phyloP scores from a whole-genome alignment of 257 asterid species.

The Fraxinus americana region DNA sequence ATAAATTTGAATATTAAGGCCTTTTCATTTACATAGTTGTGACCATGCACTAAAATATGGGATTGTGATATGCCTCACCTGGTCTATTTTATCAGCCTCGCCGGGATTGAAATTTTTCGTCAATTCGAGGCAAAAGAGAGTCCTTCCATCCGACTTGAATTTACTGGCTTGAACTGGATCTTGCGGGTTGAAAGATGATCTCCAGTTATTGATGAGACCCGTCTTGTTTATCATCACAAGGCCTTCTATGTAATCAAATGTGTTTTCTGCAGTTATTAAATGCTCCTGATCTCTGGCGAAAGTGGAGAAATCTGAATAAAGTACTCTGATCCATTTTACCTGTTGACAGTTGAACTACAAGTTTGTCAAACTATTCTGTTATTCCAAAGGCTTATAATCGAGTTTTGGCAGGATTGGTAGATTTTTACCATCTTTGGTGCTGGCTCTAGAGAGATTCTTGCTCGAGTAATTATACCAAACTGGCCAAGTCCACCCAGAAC shows the following conservation, averaged over 20 bases:
- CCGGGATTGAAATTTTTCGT: slow-evolving; percentile 65
- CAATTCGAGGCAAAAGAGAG: slow-evolving; percentile 79
- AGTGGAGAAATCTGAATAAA: slow-evolving; percentile 73
- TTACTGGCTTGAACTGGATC: slow-evolving; percentile 67
- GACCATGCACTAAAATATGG: not conserved
- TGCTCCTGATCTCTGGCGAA: slow-evolving; percentile 77
- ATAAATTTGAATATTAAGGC: not conserved
- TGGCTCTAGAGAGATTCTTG: slow-evolving; percentile 80
- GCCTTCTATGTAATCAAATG: slow-evolving; percentile 89
- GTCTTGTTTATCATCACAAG: slow-evolving; percentile 72
- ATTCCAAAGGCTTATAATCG: not conserved
- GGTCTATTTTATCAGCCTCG: slow-evolving; percentile 37
- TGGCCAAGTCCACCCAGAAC: slow-evolving; percentile 96
- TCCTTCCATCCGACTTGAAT: slow-evolving; percentile 72
- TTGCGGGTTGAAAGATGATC: slow-evolving; percentile 67
- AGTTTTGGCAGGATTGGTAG: not conserved
- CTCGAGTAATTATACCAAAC: slow-evolving; percentile 83
- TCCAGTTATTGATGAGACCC: slow-evolving; percentile 73
- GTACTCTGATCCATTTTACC: slow-evolving; percentile 92
- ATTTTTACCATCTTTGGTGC: slow-evolving; percentile 79
- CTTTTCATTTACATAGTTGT: not conserved
- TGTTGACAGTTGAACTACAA: slow-evolving; percentile 33
- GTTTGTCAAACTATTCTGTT: slow-evolving; percentile 15
- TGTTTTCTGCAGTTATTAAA: slow-evolving; percentile 55
- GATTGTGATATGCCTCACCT: slow-evolving; percentile 45